Evolutionary conservation across 2,329 filamentous ascomycete species (phyloP).

Genomic region (Exophiala aquamarina): DNA sequence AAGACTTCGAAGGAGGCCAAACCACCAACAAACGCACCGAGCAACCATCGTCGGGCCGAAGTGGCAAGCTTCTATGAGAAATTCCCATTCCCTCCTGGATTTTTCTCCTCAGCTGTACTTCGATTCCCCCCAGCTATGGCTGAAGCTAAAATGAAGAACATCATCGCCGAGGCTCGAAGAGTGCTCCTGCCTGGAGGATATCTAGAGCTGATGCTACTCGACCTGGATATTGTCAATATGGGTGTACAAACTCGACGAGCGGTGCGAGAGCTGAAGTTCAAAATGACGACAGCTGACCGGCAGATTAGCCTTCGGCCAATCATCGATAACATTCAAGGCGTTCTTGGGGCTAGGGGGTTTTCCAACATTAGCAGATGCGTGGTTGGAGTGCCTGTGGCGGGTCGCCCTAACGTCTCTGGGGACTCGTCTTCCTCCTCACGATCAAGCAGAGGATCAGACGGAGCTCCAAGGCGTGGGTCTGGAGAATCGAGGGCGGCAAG

Average conservation of each 20-base stretch:
- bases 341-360: constrained; percentile 47
- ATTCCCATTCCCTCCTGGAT: constrained; percentile 49
- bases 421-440: constrained; percentile 37
- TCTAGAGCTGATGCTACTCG: constrained; percentile 49
- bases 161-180: constrained; percentile 49
- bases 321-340: constrained; percentile 48
- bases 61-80: constrained; percentile 40
- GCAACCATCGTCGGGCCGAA: constrained; percentile 31
- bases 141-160: constrained; percentile 43
- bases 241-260: constrained; percentile 46
- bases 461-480: constrained; percentile 31
- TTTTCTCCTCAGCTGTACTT: constrained; percentile 46
- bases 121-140: constrained; percentile 48
- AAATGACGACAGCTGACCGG: constrained; percentile 42
- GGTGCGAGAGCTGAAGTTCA: constrained; percentile 46
- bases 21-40: constrained; percentile 37
- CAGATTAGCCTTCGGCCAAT: constrained; percentile 47
- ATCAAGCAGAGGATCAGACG: constrained; percentile 32
- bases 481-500: constrained; percentile 20
- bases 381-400: constrained; percentile 49
- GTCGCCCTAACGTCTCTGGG: constrained; percentile 42
- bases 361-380: constrained; percentile 51
- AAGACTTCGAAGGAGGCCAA: constrained; percentile 25
- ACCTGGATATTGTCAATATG: constrained; percentile 53
- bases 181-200: constrained; percentile 51